Percentiles rank a stretch among this genome's conserved stretches.
phyloP scores from a whole-genome alignment of 2,329 filamentous ascomycete species.

The Phyllosticta ampelicida region DNA sequence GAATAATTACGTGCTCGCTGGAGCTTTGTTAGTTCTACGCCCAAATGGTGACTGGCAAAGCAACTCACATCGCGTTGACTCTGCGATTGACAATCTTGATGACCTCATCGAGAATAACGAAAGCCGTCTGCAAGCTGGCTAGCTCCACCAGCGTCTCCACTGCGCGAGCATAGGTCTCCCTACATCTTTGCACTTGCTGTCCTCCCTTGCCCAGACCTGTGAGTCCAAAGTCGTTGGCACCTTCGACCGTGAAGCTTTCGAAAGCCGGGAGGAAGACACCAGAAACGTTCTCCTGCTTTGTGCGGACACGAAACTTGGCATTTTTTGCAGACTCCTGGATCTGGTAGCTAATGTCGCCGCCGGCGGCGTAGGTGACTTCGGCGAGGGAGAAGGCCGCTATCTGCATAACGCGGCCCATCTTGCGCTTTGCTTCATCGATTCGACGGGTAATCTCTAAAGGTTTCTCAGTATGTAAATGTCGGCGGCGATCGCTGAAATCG shows the following conservation, averaged over 20 bases:
- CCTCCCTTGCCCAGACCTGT: slow-evolving; percentile 94
- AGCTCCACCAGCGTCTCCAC: slow-evolving; percentile 94
- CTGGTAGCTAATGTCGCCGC: slow-evolving; percentile 88
- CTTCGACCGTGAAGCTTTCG: slow-evolving; percentile 80
- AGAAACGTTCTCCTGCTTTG: slow-evolving; percentile 97
- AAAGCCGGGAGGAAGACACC: slow-evolving; percentile 91
- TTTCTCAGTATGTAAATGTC: not conserved
- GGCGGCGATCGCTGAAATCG: slow-evolving; percentile 3
- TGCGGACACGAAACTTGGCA: slow-evolving; percentile 83
- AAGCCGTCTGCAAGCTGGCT: slow-evolving; percentile 92
- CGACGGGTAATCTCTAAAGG: slow-evolving; percentile 73
- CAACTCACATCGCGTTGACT: slow-evolving; percentile 86
- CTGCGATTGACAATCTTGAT: slow-evolving; percentile 98
- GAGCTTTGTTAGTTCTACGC: slow-evolving; percentile 14
- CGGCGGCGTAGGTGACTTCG: slow-evolving; percentile 94
- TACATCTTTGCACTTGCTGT: slow-evolving; percentile 88
- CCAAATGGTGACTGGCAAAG: not conserved
- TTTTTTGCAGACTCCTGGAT: slow-evolving; percentile 92
- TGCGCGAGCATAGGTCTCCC: slow-evolving; percentile 90
- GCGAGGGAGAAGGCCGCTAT: slow-evolving; percentile 96
- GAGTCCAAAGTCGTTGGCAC: slow-evolving; percentile 89
- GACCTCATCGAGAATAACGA: slow-evolving; percentile 95
- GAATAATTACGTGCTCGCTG: slow-evolving; percentile 90
- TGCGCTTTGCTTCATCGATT: slow-evolving; percentile 97
- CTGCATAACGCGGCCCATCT: slow-evolving; percentile 99